These are phyloP conservation scores for Stenogyne calaminthoides DNA, from an alignment of 305 asterid species.

Conservation along the genomic window DNA sequence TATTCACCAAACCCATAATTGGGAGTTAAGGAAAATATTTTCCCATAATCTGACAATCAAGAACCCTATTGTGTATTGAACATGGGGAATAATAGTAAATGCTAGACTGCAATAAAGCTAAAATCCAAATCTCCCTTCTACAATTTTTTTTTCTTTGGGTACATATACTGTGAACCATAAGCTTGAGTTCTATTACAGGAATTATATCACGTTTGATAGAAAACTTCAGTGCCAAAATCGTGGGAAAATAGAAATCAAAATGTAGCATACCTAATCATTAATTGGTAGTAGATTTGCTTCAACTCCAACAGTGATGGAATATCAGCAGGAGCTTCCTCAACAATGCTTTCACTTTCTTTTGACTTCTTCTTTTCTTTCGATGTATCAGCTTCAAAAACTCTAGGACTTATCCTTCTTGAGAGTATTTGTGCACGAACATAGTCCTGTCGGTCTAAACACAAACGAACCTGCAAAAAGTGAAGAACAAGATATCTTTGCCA, in stretches of 20 bases:
- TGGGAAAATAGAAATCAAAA: background rate
- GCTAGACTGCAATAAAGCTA: background rate
- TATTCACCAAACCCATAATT: no score
- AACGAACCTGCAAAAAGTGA: no score
- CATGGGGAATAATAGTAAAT: background rate
- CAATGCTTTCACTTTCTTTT: conserved; percentile 79
- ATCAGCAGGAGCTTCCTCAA: conserved; percentile 92
- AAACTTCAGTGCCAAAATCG: background rate
- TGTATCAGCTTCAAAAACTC: conserved; percentile 87
- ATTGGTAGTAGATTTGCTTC: conserved; percentile 83
- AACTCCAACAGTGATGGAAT: conserved; percentile 84
- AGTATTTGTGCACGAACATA: conserved; percentile 97
- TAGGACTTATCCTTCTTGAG: conserved; percentile 89
- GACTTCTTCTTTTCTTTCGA: conserved; percentile 90
- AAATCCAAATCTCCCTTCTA: background rate
- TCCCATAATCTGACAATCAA: background rate
- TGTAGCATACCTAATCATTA: conserved; percentile 73
- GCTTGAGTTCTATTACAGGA: background rate
- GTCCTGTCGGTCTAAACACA: conserved; percentile 86
- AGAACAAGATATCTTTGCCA: conserved; percentile 6
- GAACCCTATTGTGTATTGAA: background rate
- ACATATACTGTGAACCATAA: background rate
- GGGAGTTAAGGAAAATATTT: background rate
- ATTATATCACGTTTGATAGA: background rate
- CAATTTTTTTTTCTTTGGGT: background rate